Evolutionary conservation across 164 flowering plant species (phyloP).

Genomic region (Malania oleifera): DNA sequence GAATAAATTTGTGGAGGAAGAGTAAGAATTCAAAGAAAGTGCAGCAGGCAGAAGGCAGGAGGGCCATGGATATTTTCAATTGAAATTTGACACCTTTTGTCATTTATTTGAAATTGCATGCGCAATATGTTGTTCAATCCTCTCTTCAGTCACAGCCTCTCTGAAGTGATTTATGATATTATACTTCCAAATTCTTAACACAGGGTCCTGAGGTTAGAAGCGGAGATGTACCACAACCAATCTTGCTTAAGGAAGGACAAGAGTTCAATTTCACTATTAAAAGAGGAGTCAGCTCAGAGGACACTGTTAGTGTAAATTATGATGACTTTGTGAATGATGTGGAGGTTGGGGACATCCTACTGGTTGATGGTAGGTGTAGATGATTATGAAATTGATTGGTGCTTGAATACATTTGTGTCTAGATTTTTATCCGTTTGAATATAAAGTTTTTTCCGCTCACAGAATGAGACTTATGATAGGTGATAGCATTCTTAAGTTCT

Average conservation of each 20-base stretch:
- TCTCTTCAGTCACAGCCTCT: not conserved
- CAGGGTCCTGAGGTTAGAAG: constrained; percentile 99
- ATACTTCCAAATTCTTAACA: constrained; percentile 6
- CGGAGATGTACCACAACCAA: constrained; percentile 92
- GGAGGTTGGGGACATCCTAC: constrained; percentile 75
- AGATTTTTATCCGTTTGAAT: too few relatives aligned
- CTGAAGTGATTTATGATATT: not conserved
- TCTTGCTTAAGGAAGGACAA: constrained; percentile 80
- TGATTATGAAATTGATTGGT: constrained; percentile 3
- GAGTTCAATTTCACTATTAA: constrained; percentile 87
- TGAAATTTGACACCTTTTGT: too few relatives aligned
- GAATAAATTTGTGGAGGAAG: too few relatives aligned
- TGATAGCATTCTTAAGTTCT: too few relatives aligned
- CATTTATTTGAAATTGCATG: not conserved
- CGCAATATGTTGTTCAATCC: not conserved
- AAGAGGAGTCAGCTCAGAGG: constrained; percentile 77
- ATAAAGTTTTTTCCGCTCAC: too few relatives aligned
- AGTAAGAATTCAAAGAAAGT: too few relatives aligned
- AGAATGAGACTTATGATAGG: too few relatives aligned
- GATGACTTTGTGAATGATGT: constrained; percentile 97
- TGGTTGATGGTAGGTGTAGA: constrained; percentile 82
- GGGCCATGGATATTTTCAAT: too few relatives aligned
- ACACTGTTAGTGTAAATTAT: constrained; percentile 95
- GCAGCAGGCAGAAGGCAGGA: too few relatives aligned
- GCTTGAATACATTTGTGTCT: not conserved